These are phyloP conservation scores for Lathyrus sativus DNA, from an alignment of 306 rosid genomes.

Conservation along the genomic window DNA sequence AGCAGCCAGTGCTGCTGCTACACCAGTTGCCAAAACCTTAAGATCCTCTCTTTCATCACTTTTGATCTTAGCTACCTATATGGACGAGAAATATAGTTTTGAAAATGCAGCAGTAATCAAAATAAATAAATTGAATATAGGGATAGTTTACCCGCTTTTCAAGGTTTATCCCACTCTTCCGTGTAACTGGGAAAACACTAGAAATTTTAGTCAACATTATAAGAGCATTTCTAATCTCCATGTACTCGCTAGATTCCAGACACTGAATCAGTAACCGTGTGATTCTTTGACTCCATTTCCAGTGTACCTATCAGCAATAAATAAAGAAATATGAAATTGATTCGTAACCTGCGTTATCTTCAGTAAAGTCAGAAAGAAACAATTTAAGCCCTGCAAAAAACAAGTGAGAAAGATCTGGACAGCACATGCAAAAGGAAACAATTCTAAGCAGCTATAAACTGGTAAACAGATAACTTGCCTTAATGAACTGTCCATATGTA, in stretches of 20 bases:
- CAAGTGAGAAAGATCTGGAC: slow-evolving; percentile 20
- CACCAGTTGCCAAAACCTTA: slow-evolving; percentile 97
- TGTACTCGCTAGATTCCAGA: slow-evolving; percentile 92
- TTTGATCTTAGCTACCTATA: slow-evolving; percentile 93
- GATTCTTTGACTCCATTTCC: slow-evolving; percentile 99
- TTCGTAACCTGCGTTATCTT: background rate
- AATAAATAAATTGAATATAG: slow-evolving; percentile 22
- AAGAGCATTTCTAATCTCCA: slow-evolving; percentile 97
- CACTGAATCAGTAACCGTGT: slow-evolving; percentile 88
- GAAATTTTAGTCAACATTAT: slow-evolving; percentile 91
- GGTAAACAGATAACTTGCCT: slow-evolving; percentile 58
- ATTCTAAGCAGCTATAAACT: slow-evolving; percentile 18
- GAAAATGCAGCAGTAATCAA: slow-evolving; percentile 1
- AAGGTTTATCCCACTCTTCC: slow-evolving; percentile 92
- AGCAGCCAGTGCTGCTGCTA: slow-evolving; percentile 93
- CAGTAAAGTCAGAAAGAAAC: background rate
- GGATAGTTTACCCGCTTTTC: slow-evolving; percentile 77
- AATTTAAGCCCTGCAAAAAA: slow-evolving; percentile 1
- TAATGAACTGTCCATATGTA: slow-evolving; percentile 88
- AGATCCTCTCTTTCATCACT: slow-evolving; percentile 97
- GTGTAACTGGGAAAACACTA: slow-evolving; percentile 91
- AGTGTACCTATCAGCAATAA: slow-evolving; percentile 72
- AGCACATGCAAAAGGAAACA: slow-evolving; percentile 25
- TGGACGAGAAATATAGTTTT: slow-evolving; percentile 1
- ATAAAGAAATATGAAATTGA: slow-evolving; percentile 12